These are phyloP conservation scores for Thielaviopsis ethacetica DNA, from an alignment of 2,329 filamentous ascomycete species.

Conservation along the genomic window DNA sequence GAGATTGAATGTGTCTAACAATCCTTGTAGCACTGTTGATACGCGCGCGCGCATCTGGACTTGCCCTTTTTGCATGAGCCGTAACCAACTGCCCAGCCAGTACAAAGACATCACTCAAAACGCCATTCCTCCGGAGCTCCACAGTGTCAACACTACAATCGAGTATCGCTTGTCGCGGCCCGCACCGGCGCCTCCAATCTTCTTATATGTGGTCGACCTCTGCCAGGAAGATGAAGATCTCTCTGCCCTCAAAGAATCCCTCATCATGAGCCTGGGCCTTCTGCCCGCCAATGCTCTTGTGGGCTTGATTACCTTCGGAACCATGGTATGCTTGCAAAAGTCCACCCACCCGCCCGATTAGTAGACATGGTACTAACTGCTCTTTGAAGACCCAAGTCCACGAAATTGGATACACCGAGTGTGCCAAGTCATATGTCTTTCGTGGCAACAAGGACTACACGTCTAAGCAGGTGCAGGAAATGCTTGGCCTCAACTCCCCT, in stretches of 20 bases:
- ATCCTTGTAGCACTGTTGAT: conserved; percentile 52
- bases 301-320: conserved; percentile 74
- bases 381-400: conserved; percentile 67
- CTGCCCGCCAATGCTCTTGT: conserved; percentile 70
- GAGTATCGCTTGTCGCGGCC: conserved; percentile 70
- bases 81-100: conserved; percentile 67
- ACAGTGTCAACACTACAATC: conserved; percentile 73
- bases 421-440: conserved; percentile 97
- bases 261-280: conserved; percentile 72
- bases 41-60: conserved; percentile 75
- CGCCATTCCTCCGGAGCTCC: conserved; percentile 68
- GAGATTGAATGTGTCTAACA: no score
- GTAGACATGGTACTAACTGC: conserved; percentile 14
- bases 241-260: conserved; percentile 66
- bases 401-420: conserved; percentile 94
- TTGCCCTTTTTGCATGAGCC: conserved; percentile 72
- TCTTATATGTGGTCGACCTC: conserved; percentile 74
- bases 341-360: neutral
- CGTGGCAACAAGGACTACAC: conserved; percentile 93
- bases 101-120: conserved; percentile 82
- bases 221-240: conserved; percentile 81
- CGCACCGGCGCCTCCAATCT: conserved; percentile 73
- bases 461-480: conserved; percentile 98
- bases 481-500: conserved; percentile 70
- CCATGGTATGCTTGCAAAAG: conserved; percentile 47